These are phyloP conservation scores for Solanum tacnaense DNA, from an alignment of 257 asterid species.

Conservation along the genomic window DNA sequence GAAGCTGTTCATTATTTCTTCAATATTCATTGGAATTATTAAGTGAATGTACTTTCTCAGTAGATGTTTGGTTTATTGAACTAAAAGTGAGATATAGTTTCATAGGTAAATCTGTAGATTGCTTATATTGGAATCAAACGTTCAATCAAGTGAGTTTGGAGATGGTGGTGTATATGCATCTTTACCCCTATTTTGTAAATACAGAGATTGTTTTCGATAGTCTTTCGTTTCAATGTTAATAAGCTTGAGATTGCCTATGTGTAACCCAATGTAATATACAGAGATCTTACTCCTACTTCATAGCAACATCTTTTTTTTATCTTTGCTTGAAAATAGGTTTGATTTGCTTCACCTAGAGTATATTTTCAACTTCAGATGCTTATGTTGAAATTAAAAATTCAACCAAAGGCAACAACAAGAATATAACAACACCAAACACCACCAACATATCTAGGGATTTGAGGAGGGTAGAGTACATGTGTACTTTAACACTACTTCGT, in stretches of 20 bases:
- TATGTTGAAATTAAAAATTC: neutral
- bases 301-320: no score
- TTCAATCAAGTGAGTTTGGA: neutral
- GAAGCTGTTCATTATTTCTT: neutral
- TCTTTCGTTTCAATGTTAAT: no score
- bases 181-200: neutral
- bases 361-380: no score
- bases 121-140: neutral
- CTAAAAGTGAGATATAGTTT: neutral
- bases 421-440: no score
- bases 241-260: neutral
- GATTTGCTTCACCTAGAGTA: no score
- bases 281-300: no score
- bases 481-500: no score
- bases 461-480: no score
- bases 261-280: accelerated
- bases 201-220: neutral
- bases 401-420: neutral
- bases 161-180: neutral
- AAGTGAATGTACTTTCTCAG: neutral
- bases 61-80: neutral
- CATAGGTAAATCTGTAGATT: neutral
- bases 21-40: neutral
- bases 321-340: no score
- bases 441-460: no score